Conservation (phyloP, 495 filamentous ascomycete genomes). For the Podospora tetraspora region DNA sequence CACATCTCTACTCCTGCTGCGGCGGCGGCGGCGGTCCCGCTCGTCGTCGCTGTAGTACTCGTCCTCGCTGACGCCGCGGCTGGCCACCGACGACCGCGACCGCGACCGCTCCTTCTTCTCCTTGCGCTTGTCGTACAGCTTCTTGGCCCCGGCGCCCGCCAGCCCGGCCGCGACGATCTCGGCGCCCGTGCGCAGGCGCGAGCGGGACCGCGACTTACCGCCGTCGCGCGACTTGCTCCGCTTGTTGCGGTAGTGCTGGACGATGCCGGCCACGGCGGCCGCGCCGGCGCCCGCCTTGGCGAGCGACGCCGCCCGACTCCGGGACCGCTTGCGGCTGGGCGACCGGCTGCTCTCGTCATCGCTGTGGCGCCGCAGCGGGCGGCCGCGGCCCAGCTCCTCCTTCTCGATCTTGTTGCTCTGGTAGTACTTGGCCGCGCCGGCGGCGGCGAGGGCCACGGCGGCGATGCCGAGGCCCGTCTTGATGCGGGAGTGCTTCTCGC, state of each 20-base stretch:
- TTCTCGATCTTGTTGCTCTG: conserved; percentile 62
- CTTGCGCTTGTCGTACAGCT: conserved; percentile 68
- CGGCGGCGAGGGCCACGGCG: conserved; percentile 67
- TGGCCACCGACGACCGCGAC: conserved; percentile 37
- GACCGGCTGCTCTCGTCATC: conserved; percentile 36
- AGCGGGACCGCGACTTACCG: conserved; percentile 47
- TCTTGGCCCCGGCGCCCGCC: conserved; percentile 71
- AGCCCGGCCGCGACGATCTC: conserved; percentile 70
- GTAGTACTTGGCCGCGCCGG: conserved; percentile 72
- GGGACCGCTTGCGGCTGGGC: conserved; percentile 41
- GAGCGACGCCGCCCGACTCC: conserved; percentile 62
- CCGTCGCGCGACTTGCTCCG: conserved; percentile 47
- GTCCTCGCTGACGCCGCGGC: conserved; percentile 28
- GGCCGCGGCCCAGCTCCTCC: conserved; percentile 60
- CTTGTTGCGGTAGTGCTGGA: conserved; percentile 67
- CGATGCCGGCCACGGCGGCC: conserved; percentile 70
- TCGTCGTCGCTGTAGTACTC: conserved; percentile 23
- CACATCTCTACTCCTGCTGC: conserved; percentile 52
- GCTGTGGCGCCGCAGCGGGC: conserved; percentile 59
- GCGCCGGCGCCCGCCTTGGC: conserved; percentile 75
- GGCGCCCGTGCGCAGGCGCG: conserved; percentile 52
- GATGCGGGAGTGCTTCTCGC: conserved; percentile 41
- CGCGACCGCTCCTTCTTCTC: conserved; percentile 45
- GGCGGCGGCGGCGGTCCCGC: conserved; percentile 21
- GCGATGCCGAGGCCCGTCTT: conserved; percentile 71